These are phyloP conservation scores for Ceratobasidium sp. DNA, from an alignment of 1,284 basidiomycete genomes.

Conservation along the genomic window DNA sequence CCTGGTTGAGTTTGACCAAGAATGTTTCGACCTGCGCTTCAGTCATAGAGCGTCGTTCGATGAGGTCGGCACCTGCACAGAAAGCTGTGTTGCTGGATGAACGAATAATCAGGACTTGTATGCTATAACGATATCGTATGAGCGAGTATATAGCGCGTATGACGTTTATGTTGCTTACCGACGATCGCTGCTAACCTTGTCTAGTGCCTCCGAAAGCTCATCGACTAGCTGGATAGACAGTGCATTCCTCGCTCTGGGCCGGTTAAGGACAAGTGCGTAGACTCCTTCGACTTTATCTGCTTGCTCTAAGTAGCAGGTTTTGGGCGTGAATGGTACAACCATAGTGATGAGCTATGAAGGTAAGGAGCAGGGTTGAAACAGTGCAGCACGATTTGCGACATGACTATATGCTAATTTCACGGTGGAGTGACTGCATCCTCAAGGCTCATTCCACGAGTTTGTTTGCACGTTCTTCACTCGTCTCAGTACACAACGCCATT, in stretches of 20 bases:
- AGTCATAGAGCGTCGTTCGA: slow-evolving; percentile 86
- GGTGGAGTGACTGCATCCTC: neutral
- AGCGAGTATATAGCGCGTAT: too few species aligned
- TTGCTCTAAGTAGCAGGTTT: slow-evolving; percentile 36
- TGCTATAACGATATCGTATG: too few species aligned
- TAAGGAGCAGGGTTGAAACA: slow-evolving; percentile 9
- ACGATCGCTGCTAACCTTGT: neutral
- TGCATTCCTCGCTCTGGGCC: slow-evolving; percentile 29
- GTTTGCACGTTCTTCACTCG: neutral
- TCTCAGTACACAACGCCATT: neutral
- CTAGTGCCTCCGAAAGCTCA: slow-evolving; percentile 28
- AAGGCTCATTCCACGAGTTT: neutral
- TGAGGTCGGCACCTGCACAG: slow-evolving; percentile 86
- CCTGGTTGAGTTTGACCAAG: slow-evolving; percentile 79
- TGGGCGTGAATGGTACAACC: slow-evolving; percentile 32
- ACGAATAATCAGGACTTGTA: too few species aligned
- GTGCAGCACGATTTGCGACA: neutral
- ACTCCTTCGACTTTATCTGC: slow-evolving; percentile 20
- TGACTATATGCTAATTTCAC: neutral
- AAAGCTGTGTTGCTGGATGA: too few species aligned
- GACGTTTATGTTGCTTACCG: too few species aligned
- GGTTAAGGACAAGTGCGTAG: slow-evolving; percentile 20
- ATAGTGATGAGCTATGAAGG: slow-evolving; percentile 4
- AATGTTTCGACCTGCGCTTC: slow-evolving; percentile 81
- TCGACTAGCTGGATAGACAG: slow-evolving; percentile 29